Conservation (phyloP, 495 filamentous ascomycete genomes). For the Neurospora discreta region DNA sequence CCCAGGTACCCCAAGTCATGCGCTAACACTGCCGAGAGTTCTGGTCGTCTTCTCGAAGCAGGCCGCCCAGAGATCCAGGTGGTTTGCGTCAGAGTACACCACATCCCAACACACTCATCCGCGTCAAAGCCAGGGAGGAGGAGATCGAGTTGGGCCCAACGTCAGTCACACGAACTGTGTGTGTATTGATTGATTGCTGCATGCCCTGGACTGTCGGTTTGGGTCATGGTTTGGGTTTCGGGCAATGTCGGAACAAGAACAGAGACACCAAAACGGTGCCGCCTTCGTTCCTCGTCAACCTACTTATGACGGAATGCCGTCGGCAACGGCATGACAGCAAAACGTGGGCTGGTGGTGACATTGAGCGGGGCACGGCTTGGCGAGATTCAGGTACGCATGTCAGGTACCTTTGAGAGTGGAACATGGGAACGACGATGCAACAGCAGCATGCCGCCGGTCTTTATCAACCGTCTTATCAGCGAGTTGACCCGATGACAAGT, state of each 20-base stretch:
- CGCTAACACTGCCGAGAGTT: not conserved
- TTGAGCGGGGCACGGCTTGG: constrained; percentile 1
- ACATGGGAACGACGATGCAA: not conserved
- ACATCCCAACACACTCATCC: not conserved
- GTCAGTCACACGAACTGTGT: too few relatives aligned
- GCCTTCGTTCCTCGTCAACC: not conserved
- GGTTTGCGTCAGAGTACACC: not conserved
- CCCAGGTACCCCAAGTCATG: constrained; percentile 3
- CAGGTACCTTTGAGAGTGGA: not conserved
- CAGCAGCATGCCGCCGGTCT: not conserved
- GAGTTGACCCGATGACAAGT: not conserved
- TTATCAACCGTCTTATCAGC: not conserved
- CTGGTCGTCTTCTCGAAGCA: not conserved
- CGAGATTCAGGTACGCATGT: not conserved
- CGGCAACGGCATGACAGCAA: constrained; percentile 6
- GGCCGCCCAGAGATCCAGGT: not conserved
- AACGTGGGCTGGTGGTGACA: constrained; percentile 2
- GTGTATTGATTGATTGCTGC: not conserved
- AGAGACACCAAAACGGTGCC: not conserved
- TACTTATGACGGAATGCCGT: constrained; percentile 16
- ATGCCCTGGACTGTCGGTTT: not conserved
- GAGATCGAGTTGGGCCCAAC: not conserved
- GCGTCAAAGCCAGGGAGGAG: not conserved
- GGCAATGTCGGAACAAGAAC: constrained; percentile 15
- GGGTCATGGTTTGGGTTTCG: constrained; percentile 3